These are phyloP conservation scores for Centella asiatica DNA, from an alignment of 129 eudicot genomes.

Conservation along the genomic window DNA sequence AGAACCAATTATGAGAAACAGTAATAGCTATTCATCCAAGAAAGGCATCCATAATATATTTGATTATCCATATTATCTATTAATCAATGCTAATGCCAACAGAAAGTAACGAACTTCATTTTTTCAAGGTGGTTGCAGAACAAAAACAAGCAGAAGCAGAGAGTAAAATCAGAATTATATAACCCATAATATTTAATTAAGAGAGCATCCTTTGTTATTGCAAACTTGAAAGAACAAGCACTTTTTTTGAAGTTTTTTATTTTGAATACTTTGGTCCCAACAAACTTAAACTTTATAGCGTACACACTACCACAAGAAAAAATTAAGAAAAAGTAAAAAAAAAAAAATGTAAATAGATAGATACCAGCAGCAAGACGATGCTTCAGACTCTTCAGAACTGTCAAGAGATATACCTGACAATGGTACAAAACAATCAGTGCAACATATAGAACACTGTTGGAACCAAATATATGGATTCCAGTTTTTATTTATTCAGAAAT, in stretches of 20 bases:
- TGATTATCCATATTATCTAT: background rate
- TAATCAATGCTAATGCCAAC: too few species aligned
- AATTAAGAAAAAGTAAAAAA: background rate
- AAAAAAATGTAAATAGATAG: background rate
- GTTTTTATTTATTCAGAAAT: background rate
- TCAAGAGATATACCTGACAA: conserved; percentile 82
- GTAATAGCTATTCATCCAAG: background rate
- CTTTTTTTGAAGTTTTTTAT: too few species aligned
- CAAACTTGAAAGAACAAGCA: too few species aligned
- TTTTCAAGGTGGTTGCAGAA: too few species aligned
- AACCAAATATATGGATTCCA: background rate
- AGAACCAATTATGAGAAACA: conserved; percentile 10
- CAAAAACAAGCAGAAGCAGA: too few species aligned
- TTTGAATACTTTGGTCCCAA: too few species aligned
- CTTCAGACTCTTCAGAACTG: conserved; percentile 94
- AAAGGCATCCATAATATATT: background rate
- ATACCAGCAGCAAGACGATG: conserved; percentile 98
- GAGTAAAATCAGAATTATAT: too few species aligned
- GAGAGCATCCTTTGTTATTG: too few species aligned
- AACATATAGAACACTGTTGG: conserved; percentile 7
- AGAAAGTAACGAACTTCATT: too few species aligned
- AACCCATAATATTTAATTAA: too few species aligned
- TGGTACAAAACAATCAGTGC: conserved; percentile 10
- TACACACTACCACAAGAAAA: background rate
- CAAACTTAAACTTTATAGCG: too few species aligned